Evolutionary conservation across 139 green algal genomes (phyloP).

Genomic region (Parachlorella kessleri): DNA sequence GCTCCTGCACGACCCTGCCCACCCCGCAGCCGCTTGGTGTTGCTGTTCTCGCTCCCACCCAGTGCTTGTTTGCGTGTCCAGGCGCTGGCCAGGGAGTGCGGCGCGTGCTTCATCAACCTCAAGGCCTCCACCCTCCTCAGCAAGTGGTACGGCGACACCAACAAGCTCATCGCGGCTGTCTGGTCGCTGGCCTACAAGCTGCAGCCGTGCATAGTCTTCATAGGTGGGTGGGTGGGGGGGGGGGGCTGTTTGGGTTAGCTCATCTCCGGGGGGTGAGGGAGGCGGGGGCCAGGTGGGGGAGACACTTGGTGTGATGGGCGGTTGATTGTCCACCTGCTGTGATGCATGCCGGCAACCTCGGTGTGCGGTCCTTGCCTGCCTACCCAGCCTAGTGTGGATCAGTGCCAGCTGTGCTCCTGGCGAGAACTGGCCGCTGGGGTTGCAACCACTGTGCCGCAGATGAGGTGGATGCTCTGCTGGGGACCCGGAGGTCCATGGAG

Average conservation of each 20-base stretch:
- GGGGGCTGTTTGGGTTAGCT: too few relatives aligned
- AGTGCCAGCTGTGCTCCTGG: too few relatives aligned
- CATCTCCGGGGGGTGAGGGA: too few relatives aligned
- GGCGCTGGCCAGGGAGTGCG: constrained; percentile 87
- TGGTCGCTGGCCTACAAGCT: constrained; percentile 92
- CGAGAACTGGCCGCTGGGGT: too few relatives aligned
- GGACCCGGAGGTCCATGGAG: constrained; percentile 72
- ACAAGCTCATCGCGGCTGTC: constrained; percentile 86
- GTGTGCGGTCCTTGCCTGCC: too few relatives aligned
- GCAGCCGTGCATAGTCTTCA: constrained; percentile 95
- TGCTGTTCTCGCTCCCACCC: background rate
- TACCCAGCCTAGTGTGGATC: too few relatives aligned
- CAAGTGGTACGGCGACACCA: constrained; percentile 97
- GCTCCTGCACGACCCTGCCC: too few relatives aligned
- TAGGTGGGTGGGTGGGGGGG: constrained; percentile 57
- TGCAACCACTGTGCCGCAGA: too few relatives aligned
- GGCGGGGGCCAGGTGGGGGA: background rate
- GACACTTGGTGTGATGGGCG: too few relatives aligned
- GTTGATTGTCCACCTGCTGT: too few relatives aligned
- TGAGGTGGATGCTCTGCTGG: constrained; percentile 95
- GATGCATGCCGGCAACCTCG: too few relatives aligned
- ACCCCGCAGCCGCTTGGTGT: background rate
- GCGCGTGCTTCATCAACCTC: constrained; percentile 95
- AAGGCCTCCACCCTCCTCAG: constrained; percentile 79
- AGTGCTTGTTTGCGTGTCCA: background rate